These are phyloP conservation scores for Suhomyces taliae DNA, from an alignment of 1,139 yeast genomes.

Conservation along the genomic window DNA sequence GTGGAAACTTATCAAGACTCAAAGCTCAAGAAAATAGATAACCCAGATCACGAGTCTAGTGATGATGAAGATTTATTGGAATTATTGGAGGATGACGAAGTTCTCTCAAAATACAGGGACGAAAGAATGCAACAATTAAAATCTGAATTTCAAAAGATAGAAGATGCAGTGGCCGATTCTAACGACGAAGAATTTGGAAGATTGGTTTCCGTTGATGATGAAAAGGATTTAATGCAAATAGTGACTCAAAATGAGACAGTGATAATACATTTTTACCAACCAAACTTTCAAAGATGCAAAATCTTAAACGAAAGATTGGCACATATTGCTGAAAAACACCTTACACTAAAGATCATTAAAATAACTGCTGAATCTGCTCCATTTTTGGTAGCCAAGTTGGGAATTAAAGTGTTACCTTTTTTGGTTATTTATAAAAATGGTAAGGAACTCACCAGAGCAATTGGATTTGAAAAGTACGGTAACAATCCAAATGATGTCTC, in stretches of 20 bases:
- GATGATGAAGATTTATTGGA: constrained; percentile 24
- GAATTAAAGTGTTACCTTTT: constrained; percentile 69
- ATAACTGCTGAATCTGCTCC: constrained; percentile 71
- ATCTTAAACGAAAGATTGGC: constrained; percentile 53
- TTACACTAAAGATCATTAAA: constrained; percentile 53
- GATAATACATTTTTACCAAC: constrained; percentile 67
- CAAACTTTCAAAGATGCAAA: constrained; percentile 58
- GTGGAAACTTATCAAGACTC: constrained; percentile 46
- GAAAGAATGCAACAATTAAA: constrained; percentile 49
- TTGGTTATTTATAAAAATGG: constrained; percentile 65
- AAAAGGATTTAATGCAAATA: constrained; percentile 55
- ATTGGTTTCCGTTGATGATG: constrained; percentile 43
- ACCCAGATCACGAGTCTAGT: constrained; percentile 35
- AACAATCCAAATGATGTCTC: constrained; percentile 30
- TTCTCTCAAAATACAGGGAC: constrained; percentile 42
- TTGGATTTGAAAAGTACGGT: constrained; percentile 68
- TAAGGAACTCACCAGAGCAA: constrained; percentile 53
- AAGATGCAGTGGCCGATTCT: constrained; percentile 27
- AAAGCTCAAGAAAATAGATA: constrained; percentile 22
- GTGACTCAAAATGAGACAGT: constrained; percentile 45
- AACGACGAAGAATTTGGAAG: constrained; percentile 43
- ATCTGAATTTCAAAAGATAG: constrained; percentile 43
- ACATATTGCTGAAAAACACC: constrained; percentile 54
- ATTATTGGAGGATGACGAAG: constrained; percentile 34
- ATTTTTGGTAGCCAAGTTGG: constrained; percentile 62